A percentile compares a stretch with the other conserved stretches of the same genome.
phyloP scores from a whole-genome alignment of 345 rosid species.

The Pugionium cornutum region DNA sequence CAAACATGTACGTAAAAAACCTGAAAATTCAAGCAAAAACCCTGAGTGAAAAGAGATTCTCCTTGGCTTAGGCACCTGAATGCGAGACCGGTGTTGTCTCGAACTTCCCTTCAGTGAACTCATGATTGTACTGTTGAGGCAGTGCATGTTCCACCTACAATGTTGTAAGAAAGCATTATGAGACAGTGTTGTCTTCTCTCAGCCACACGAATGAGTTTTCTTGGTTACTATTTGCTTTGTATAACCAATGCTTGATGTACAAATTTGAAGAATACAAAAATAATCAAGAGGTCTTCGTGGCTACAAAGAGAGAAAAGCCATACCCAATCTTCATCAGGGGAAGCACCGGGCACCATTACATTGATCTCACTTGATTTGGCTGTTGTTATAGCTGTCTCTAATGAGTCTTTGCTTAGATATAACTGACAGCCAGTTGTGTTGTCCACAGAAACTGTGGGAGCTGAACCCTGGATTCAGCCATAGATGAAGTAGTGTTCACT shows the following conservation, averaged over 20 bases:
- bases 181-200: constrained; percentile 2
- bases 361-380: constrained; percentile 96
- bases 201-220: not conserved
- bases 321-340: constrained; percentile 83
- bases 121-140: constrained; percentile 82
- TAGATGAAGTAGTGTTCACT: constrained; percentile 14
- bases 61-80: constrained; percentile 75
- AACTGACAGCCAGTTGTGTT: constrained; percentile 86
- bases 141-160: constrained; percentile 81
- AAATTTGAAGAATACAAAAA: constrained; percentile 46
- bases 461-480: constrained; percentile 65
- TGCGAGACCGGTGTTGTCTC: constrained; percentile 91
- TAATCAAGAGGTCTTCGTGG: not conserved
- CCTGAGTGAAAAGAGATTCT: not conserved
- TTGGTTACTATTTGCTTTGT: not conserved
- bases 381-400: constrained; percentile 78
- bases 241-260: constrained; percentile 27
- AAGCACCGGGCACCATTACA: constrained; percentile 77
- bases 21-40: constrained; percentile 31
- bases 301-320: constrained; percentile 24
- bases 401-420: constrained; percentile 74
- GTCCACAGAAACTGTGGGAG: constrained; percentile 95
- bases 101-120: constrained; percentile 65
- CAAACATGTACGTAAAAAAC: constrained; percentile 14
- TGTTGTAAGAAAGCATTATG: constrained; percentile 23